Percentiles rank a stretch among this genome's conserved stretches.
Conservation (phyloP, 352 stramenopile genomes). For the Globisporangium ultimum region DNA sequence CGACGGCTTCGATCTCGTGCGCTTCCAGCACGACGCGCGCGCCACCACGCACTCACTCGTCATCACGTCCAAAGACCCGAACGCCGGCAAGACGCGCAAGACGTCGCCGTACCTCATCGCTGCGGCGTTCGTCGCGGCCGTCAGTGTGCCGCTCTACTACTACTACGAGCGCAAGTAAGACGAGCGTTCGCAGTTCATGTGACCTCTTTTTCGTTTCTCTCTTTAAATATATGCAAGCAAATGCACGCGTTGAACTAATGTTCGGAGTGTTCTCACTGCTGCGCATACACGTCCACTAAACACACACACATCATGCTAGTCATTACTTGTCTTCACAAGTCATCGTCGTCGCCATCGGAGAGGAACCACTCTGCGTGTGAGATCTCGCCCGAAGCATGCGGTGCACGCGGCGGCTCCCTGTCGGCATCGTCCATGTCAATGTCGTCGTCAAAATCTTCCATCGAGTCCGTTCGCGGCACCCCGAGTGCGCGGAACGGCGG, state of each 20-base stretch:
- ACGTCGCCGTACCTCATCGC: constrained; percentile 14
- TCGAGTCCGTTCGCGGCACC: constrained; percentile 26
- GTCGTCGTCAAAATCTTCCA: constrained; percentile 30
- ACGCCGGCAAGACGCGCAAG: constrained; percentile 3
- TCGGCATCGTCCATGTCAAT: constrained; percentile 38
- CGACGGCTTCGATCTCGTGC: constrained; percentile 15
- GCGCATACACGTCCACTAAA: too few relatives aligned
- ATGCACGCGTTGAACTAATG: too few relatives aligned
- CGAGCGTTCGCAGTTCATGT: too few relatives aligned
- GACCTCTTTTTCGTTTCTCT: not conserved
- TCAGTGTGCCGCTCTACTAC: constrained; percentile 10
- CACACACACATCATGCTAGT: too few relatives aligned
- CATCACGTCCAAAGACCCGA: not conserved
- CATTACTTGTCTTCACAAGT: not conserved
- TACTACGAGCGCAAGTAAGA: constrained; percentile 5
- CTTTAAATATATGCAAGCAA: too few relatives aligned
- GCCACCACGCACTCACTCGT: not conserved
- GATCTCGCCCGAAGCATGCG: constrained; percentile 34
- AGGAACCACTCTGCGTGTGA: constrained; percentile 54
- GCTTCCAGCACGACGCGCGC: not conserved
- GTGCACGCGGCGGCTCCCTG: constrained; percentile 8
- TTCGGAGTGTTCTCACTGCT: too few relatives aligned
- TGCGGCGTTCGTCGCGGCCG: constrained; percentile 8
- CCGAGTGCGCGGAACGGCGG: constrained; percentile 30
- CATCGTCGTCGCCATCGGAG: constrained; percentile 2